These are phyloP conservation scores for Hypoxylon rickii DNA, from an alignment of 495 filamentous ascomycete species.

Conservation along the genomic window DNA sequence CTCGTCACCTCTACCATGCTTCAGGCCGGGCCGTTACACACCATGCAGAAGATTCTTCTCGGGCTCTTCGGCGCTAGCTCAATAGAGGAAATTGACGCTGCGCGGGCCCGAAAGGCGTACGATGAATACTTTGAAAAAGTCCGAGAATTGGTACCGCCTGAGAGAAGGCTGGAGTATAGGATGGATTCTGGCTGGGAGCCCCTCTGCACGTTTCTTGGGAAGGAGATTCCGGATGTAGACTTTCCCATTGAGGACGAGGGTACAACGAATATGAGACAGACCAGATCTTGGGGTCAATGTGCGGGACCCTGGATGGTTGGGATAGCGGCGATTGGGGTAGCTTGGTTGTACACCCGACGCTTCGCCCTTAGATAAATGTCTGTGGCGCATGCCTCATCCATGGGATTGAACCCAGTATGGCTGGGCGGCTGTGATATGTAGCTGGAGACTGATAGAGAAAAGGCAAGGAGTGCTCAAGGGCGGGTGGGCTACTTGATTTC, in stretches of 20 bases:
- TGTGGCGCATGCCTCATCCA: too few relatives aligned
- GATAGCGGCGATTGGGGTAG: background rate
- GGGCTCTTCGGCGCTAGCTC: conserved; percentile 15
- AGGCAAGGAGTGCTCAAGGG: too few relatives aligned
- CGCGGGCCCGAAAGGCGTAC: conserved; percentile 7
- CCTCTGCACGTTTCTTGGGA: conserved; percentile 50
- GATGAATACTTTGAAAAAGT: conserved; percentile 23
- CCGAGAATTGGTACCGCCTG: conserved; percentile 25
- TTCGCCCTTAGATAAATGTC: background rate
- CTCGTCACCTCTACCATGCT: conserved; percentile 13
- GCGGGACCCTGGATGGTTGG: background rate
- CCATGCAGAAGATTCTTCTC: conserved; percentile 12
- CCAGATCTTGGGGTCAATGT: background rate
- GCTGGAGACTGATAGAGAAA: too few relatives aligned
- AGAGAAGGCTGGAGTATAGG: conserved; percentile 46
- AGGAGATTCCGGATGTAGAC: conserved; percentile 41
- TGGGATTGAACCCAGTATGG: too few relatives aligned
- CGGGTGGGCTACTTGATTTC: too few relatives aligned
- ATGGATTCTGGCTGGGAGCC: conserved; percentile 53
- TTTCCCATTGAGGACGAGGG: conserved; percentile 50
- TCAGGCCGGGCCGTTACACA: background rate
- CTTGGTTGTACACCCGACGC: background rate
- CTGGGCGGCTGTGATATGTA: too few relatives aligned
- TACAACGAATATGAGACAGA: background rate
- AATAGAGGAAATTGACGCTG: background rate